These are phyloP conservation scores for Exophiala mesophila DNA, from an alignment of 2,329 filamentous ascomycete genomes.

Conservation along the genomic window DNA sequence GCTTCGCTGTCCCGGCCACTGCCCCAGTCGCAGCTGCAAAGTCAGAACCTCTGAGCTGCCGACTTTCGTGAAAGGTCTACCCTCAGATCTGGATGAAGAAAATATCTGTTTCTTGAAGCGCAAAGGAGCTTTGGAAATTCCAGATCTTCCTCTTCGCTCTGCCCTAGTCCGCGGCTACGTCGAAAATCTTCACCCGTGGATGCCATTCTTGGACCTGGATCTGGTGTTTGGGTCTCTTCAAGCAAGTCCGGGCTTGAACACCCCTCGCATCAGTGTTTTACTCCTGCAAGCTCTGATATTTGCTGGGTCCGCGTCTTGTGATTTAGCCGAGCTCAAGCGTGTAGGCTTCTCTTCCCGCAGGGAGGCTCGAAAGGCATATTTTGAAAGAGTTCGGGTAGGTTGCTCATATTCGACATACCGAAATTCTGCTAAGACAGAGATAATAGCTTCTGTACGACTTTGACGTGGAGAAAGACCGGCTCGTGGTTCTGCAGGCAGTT, in stretches of 20 bases:
- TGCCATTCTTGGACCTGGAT: background rate
- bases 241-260: background rate
- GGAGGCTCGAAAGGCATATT: background rate
- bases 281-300: background rate
- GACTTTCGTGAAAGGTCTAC: background rate
- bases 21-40: no score
- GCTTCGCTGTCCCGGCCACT: no score
- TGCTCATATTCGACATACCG: no score
- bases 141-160: background rate
- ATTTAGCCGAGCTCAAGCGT: background rate
- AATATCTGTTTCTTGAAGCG: background rate
- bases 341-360: background rate
- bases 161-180: background rate
- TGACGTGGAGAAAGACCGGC: constrained; percentile 83
- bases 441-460: constrained; percentile 96
- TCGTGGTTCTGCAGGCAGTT: constrained; percentile 79
- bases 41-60: no score
- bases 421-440: no score
- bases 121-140: background rate
- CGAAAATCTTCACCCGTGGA: background rate
- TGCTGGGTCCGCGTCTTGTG: background rate
- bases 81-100: background rate
- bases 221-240: background rate
- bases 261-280: background rate
- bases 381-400: background rate